Evolutionary conservation across 2,329 filamentous ascomycete species (phyloP), one percentile per base, ranked within the genome.

Genomic region (Amauroascus niger): DNA sequence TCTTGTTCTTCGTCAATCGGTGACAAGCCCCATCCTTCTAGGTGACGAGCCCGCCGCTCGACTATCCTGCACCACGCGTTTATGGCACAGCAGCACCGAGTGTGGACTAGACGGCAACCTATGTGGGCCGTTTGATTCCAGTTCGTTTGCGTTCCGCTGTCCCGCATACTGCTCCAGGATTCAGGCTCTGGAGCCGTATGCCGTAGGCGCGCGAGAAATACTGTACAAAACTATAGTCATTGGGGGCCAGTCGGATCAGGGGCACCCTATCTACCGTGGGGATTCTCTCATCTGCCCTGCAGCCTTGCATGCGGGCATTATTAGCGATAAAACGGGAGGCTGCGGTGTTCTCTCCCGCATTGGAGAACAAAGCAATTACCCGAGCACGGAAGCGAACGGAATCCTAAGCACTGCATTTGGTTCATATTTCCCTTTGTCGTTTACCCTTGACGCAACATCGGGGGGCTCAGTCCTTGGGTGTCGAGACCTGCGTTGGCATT

Each of bases 271-370:
- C 52, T 83, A 82, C 61, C 76, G 80, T 13, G 77, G 75, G 16
- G 80, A 83, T 62, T 81, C 79, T 2, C 81, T 79, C 63, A 78
- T 83, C 55, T 83, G 80, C 60, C 75, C 73, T 14, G 75, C 79
- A 2, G 80, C 79, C 39, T 73, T 82, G 18, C 80, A 83, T 63
- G 76, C 79, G 18, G 80, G 79, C 26, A 71, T 81, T 60, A 74
- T 81, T 59, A 73, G 67, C 49, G 71, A 81, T 58, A 63, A 67
- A 2, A 69, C 71, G 16, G 80, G 80, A 32, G 80, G 80, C 2
- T 81, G 79, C 59, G 79, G 78, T 45, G 75, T 80, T 2, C 61
- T 82, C 16, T 70, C 70, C 5, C 70, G 79, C 26, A 68, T 73
- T 1, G 80, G 80, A 18, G 74, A 80, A 58, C 73, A 75, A 49